These are phyloP conservation scores for Penicillium sp. DNA, from an alignment of 2,329 filamentous ascomycete genomes.

Conservation along the genomic window DNA sequence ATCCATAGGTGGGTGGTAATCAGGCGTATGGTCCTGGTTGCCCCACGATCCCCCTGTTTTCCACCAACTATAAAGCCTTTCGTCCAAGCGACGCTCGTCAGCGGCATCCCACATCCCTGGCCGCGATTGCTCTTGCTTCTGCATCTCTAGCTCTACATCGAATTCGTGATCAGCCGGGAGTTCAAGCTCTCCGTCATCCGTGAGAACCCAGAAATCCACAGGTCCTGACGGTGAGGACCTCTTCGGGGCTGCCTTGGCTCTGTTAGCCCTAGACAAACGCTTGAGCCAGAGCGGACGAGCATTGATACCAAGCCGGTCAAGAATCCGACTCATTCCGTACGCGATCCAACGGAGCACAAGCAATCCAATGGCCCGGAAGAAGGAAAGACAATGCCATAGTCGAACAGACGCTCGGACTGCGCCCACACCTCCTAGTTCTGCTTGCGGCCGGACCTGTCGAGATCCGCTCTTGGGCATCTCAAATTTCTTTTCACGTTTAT, in stretches of 20 bases:
- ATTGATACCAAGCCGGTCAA: constrained; percentile 56
- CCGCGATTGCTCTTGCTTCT: constrained; percentile 51
- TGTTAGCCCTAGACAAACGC: constrained; percentile 27
- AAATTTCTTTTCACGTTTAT: constrained; percentile 41
- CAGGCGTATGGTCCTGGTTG: constrained; percentile 69
- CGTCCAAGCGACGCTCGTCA: constrained; percentile 63
- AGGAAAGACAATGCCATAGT: constrained; percentile 67
- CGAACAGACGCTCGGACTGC: constrained; percentile 70
- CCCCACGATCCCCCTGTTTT: constrained; percentile 79
- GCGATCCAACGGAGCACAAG: constrained; percentile 57
- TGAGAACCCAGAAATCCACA: constrained; percentile 50
- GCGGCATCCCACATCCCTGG: constrained; percentile 37
- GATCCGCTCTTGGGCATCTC: constrained; percentile 33
- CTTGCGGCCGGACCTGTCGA: constrained; percentile 33
- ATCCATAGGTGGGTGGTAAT: constrained; percentile 57
- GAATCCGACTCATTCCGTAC: constrained; percentile 47
- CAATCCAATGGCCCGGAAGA: constrained; percentile 67
- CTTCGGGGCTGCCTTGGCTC: constrained; percentile 13
- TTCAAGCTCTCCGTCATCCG: constrained; percentile 48
- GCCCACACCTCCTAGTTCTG: constrained; percentile 60
- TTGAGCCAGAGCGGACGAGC: constrained; percentile 59
- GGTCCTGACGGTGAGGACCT: constrained; percentile 19
- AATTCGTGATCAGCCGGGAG: constrained; percentile 58
- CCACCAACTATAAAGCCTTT: constrained; percentile 78
- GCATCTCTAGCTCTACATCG: constrained; percentile 76